phyloP scores from a whole-genome alignment of 768 basidiomycete species.

The Pleurotus tuoliensis region DNA sequence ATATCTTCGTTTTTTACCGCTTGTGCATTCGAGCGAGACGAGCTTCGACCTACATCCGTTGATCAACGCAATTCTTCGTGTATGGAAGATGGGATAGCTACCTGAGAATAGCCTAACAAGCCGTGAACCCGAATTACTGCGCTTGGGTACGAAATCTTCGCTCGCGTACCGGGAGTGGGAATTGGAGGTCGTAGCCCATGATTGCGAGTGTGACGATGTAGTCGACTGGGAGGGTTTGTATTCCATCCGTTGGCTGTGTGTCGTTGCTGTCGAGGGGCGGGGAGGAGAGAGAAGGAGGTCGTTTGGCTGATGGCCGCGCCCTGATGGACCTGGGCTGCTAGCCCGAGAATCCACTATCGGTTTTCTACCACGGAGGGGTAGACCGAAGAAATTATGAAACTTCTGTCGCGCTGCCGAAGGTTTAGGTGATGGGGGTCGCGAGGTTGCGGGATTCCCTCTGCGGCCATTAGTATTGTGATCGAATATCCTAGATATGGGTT shows the following conservation, averaged over 20 bases:
- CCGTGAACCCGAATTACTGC: slow-evolving; percentile 11
- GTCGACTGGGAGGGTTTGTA: slow-evolving; percentile 11
- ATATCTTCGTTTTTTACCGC: slow-evolving; percentile 8
- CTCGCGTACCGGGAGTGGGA: not conserved
- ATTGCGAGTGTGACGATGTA: slow-evolving; percentile 5
- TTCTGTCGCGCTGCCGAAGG: slow-evolving; percentile 34
- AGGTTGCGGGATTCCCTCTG: slow-evolving; percentile 10
- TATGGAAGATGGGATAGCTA: slow-evolving; percentile 12
- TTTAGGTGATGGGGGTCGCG: slow-evolving; percentile 29
- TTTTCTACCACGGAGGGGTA: slow-evolving; percentile 33
- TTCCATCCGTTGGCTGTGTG: not conserved
- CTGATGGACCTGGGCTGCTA: slow-evolving; percentile 20
- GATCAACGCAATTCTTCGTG: not conserved
- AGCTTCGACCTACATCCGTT: slow-evolving; percentile 11
- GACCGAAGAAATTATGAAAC: slow-evolving; percentile 43
- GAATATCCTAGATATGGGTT: slow-evolving; percentile 18
- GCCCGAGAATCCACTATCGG: slow-evolving; percentile 32
- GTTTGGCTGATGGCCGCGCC: slow-evolving; percentile 9
- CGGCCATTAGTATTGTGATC: not conserved
- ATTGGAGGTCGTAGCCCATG: slow-evolving; percentile 1
- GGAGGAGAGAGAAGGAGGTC: not conserved
- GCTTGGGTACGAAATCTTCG: not conserved
- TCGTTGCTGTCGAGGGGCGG: not conserved
- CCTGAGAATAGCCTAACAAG: slow-evolving; percentile 29
- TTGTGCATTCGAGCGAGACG: slow-evolving; percentile 13